Base-by-base conservation (phyloP, 257 asterid species). In the Capsicum rhomboideum region DNA sequence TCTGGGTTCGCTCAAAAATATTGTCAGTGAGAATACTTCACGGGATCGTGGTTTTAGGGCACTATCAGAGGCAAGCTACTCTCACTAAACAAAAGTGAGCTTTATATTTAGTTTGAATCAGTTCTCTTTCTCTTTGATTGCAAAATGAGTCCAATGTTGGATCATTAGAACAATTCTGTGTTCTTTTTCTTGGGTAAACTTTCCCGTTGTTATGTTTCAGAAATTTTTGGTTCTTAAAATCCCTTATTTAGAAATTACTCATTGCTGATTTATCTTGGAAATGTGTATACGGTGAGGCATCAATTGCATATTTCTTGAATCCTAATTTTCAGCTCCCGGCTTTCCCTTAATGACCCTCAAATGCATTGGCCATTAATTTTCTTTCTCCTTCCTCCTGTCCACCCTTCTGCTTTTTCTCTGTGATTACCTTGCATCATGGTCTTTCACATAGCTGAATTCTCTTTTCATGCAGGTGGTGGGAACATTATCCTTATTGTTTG, bases 1-100 rank as follows among this genome's bases (percentile, higher is more conserved):
- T 89, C 91, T 96, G 94, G 95, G 98, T 89, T 92, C 98, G 13
- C 90, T 96, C 63, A 94, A 96, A 87, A 93, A 61, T 90, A 94
- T 94, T 80, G 98, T 94, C 61, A 92, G 97, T 85, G 99, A 96
- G 50, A 96, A 96, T 82, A 85, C 94, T 83, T 94, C 99, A 77
- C 89, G 99, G 88, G 99, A 96, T 90, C 99, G 99, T 84, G 99
- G 99, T 89, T 92, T 96, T 92, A 92, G 99, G 88, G 98, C 99
- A 80, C 86, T 96, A 83, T 90, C 98, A 64, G 99, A 96, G 99
- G 99, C 98, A 96, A 96, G 99, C 94, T 90, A 90, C 88, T 91
- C 91, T 92, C 88, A 88, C 88, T 87, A 87, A 82, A 86, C 90
- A 90, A 89, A 92, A 87, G 95, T 92, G 96, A 91, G 91, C 92